These are phyloP conservation scores for Wickerhamiella pararugosa DNA, from an alignment of 1,139 yeast species.

Conservation along the genomic window DNA sequence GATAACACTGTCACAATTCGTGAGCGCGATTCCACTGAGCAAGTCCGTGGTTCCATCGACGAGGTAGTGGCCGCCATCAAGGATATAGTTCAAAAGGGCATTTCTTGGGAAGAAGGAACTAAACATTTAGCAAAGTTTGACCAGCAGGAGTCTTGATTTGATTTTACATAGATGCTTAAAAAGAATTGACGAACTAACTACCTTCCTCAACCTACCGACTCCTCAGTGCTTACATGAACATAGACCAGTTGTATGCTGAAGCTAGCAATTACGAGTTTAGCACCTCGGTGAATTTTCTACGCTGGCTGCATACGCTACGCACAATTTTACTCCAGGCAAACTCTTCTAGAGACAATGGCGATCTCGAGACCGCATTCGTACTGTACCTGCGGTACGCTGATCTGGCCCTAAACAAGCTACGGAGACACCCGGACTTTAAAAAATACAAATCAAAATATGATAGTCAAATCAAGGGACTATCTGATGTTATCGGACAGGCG, in stretches of 20 bases:
- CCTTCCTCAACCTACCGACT: no score
- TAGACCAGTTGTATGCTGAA: slow-evolving; percentile 25
- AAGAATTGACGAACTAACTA: no score
- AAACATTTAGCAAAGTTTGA: slow-evolving; percentile 26
- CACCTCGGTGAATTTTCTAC: slow-evolving; percentile 27
- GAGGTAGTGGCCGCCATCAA: slow-evolving; percentile 69
- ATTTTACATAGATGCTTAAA: no score
- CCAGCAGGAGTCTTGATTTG: slow-evolving; percentile 17
- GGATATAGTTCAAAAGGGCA: slow-evolving; percentile 58
- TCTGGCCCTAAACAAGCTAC: slow-evolving; percentile 32
- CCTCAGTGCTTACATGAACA: slow-evolving; percentile 7
- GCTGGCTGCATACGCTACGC: slow-evolving; percentile 34
- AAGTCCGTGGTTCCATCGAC: slow-evolving; percentile 82
- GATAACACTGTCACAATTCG: slow-evolving; percentile 89
- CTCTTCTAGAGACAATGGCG: slow-evolving; percentile 28
- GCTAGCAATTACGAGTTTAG: slow-evolving; percentile 34
- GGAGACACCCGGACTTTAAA: slow-evolving; percentile 31
- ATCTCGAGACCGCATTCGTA: slow-evolving; percentile 34
- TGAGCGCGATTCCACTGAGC: slow-evolving; percentile 95
- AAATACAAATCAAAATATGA: slow-evolving; percentile 16
- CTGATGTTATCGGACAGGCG: slow-evolving; percentile 11
- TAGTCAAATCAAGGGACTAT: slow-evolving; percentile 12
- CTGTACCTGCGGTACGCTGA: slow-evolving; percentile 36
- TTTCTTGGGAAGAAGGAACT: slow-evolving; percentile 78
- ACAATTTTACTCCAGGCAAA: slow-evolving; percentile 31